phyloP scores from a whole-genome alignment of 176 grass and related monocot genomes.

The Oryza glumipatula region DNA sequence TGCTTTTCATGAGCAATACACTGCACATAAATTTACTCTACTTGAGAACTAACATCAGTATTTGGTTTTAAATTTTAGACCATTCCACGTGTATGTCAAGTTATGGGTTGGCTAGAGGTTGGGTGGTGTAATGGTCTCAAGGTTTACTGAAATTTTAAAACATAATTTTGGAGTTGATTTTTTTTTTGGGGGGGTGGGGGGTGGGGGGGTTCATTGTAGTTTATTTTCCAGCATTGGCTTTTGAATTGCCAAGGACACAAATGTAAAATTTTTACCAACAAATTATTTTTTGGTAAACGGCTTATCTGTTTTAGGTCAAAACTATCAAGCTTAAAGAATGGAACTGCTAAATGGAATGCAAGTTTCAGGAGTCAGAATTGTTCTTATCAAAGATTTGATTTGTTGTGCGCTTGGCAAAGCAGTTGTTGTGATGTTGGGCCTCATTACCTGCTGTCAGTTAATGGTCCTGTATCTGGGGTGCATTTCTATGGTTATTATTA shows the following conservation, averaged over 20 bases:
- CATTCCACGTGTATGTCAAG: too few species aligned
- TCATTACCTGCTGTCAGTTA: conserved; percentile 16
- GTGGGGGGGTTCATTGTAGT: too few species aligned
- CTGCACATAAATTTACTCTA: not conserved
- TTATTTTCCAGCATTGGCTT: too few species aligned
- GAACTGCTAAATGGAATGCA: too few species aligned
- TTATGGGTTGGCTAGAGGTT: conserved; percentile 6
- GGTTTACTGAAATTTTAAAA: not conserved
- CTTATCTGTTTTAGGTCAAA: too few species aligned
- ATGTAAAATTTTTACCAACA: too few species aligned
- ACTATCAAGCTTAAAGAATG: too few species aligned
- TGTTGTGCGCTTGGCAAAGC: not conserved
- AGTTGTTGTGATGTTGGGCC: not conserved
- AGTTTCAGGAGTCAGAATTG: not conserved
- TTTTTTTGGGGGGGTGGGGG: too few species aligned
- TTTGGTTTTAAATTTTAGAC: not conserved
- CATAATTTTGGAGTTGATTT: too few species aligned
- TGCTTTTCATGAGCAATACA: not conserved
- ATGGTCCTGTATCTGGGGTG: conserved; percentile 20
- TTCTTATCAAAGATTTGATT: not conserved
- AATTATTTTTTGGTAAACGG: too few species aligned
- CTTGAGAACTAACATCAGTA: not conserved
- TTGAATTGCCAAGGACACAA: too few species aligned
- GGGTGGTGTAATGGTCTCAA: not conserved
- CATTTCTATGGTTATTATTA: not conserved